Evolutionary conservation across 805 yeast species (phyloP).

Genomic region (Ogataea pilisensis): DNA sequence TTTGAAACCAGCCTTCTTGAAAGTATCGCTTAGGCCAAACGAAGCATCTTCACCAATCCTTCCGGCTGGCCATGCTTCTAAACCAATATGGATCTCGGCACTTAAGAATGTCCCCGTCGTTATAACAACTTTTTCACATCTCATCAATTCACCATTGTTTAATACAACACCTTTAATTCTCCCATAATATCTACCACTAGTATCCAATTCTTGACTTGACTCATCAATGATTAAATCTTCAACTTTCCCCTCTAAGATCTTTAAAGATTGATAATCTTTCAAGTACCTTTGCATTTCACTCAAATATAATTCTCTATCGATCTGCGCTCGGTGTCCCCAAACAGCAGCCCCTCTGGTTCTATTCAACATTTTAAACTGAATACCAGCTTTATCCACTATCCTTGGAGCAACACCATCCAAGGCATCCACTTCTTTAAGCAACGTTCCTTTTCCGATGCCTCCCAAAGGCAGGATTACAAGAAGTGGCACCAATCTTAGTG

Average conservation of each 20-base stretch:
- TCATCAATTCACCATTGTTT: constrained; percentile 58
- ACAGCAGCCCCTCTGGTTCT: constrained; percentile 92
- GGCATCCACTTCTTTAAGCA: constrained; percentile 91
- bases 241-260: constrained; percentile 69
- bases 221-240: constrained; percentile 72
- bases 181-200: constrained; percentile 40
- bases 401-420: constrained; percentile 86
- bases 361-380: constrained; percentile 84
- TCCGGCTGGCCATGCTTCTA: constrained; percentile 79
- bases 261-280: constrained; percentile 49
- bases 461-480: constrained; percentile 97
- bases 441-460: constrained; percentile 96
- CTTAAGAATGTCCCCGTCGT: constrained; percentile 95
- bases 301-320: constrained; percentile 78
- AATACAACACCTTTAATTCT: constrained; percentile 67
- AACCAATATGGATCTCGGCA: constrained; percentile 92
- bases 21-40: constrained; percentile 78
- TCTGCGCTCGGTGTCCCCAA: constrained; percentile 98
- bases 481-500: constrained; percentile 83
- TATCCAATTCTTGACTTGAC: constrained; percentile 21
- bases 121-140: constrained; percentile 67
- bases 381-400: constrained; percentile 90
- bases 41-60: constrained; percentile 92
- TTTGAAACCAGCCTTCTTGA: constrained; percentile 70
- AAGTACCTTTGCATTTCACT: constrained; percentile 73